Percentiles rank a stretch among this genome's conserved stretches.
These are phyloP conservation scores for Podaxis sp. DNA, from an alignment of 768 basidiomycete species.

Conservation along the genomic window DNA sequence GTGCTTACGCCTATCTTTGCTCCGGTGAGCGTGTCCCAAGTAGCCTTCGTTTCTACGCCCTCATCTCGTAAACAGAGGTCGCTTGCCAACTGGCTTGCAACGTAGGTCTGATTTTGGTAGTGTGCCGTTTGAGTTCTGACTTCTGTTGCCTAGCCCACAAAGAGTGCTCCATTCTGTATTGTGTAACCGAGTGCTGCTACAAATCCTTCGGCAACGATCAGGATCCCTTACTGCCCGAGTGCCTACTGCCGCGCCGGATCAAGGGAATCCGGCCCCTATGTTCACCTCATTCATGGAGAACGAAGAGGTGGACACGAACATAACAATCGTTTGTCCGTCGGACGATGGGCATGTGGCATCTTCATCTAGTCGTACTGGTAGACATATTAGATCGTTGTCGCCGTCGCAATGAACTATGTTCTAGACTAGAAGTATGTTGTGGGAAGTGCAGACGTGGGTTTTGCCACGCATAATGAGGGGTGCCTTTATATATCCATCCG, in stretches of 20 bases:
- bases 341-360: slow-evolving; percentile 9
- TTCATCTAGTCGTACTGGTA: neutral
- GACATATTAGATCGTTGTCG: neutral
- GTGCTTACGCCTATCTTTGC: slow-evolving; percentile 37
- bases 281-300: slow-evolving; percentile 25
- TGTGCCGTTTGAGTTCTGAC: neutral
- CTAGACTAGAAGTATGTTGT: neutral
- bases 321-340: slow-evolving; percentile 20
- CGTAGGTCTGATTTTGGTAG: slow-evolving; percentile 26
- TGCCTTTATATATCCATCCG: slow-evolving; percentile 3
- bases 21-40: slow-evolving; percentile 28
- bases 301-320: slow-evolving; percentile 21
- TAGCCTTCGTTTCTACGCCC: neutral
- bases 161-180: slow-evolving; percentile 44
- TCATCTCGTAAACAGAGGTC: slow-evolving; percentile 22
- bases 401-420: neutral
- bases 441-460: slow-evolving; percentile 1
- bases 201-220: slow-evolving; percentile 34
- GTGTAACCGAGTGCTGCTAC: slow-evolving; percentile 40
- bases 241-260: neutral
- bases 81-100: slow-evolving; percentile 43
- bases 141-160: slow-evolving; percentile 30
- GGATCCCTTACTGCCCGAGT: slow-evolving; percentile 21
- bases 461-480: slow-evolving; percentile 5
- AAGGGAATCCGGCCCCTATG: slow-evolving; percentile 9